A percentile compares a stretch with the other conserved stretches of the same genome.
Evolutionary conservation across 73 alveolate species (phyloP).

Genomic region (Uronychia setigera): DNA sequence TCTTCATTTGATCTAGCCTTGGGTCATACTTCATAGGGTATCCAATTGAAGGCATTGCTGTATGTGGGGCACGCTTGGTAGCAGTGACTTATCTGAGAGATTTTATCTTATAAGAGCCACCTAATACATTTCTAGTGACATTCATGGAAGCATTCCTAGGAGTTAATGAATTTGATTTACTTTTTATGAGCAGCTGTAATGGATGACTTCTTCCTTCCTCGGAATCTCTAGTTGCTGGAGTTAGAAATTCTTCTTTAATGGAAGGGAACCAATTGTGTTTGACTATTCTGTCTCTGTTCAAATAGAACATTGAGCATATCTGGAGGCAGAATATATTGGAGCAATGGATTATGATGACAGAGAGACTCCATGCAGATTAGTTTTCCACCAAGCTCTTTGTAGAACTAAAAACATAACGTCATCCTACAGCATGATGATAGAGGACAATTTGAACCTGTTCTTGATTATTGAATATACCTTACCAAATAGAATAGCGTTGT

Average conservation of each 20-base stretch:
- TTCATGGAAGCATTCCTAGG: neutral
- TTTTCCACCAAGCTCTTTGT: constrained; percentile 50
- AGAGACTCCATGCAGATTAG: constrained; percentile 63
- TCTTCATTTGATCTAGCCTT: no score
- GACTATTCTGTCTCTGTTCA: no score
- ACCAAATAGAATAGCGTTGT: constrained; percentile 40
- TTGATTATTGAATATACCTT: neutral
- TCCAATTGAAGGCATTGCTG: neutral
- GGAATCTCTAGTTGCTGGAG: no score
- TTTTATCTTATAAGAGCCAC: neutral
- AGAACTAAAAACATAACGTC: constrained; percentile 48
- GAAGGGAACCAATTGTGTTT: no score
- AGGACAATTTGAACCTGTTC: constrained; percentile 26
- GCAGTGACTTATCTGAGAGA: neutral
- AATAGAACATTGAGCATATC: neutral
- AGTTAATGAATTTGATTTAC: neutral
- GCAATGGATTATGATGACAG: constrained; percentile 54
- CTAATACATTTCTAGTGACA: neutral
- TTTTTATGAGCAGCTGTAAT: no score
- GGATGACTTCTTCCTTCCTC: no score
- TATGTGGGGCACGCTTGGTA: neutral
- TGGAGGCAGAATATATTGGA: constrained; percentile 16
- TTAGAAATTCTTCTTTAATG: no score
- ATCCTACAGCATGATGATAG: constrained; percentile 48
- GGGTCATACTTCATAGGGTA: neutral